A percentile compares a stretch with the other conserved stretches of the same genome.
Conservation (phyloP, 352 stramenopile species). For the Pythium rhizo-oryzae region DNA sequence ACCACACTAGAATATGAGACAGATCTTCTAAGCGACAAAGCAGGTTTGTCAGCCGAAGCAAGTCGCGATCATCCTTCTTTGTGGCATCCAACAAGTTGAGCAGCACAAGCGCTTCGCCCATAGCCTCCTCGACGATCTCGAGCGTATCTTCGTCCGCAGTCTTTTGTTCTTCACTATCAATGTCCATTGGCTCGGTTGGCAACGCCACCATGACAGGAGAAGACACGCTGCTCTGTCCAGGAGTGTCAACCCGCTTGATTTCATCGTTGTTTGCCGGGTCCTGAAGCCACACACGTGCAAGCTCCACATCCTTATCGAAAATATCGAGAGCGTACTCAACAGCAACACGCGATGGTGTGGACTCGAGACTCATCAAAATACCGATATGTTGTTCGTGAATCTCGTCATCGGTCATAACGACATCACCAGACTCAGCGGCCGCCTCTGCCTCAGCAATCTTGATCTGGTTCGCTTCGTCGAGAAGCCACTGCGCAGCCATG, state of each 20-base stretch:
- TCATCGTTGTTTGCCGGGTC: constrained; percentile 64
- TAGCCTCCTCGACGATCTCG: constrained; percentile 60
- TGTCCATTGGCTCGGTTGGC: constrained; percentile 36
- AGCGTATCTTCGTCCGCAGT: constrained; percentile 48
- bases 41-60: constrained; percentile 82
- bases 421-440: constrained; percentile 50
- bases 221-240: constrained; percentile 9
- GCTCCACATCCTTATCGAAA: constrained; percentile 64
- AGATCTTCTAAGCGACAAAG: constrained; percentile 96
- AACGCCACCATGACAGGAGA: background rate
- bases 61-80: constrained; percentile 40
- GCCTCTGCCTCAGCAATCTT: constrained; percentile 68
- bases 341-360: constrained; percentile 50
- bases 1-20: constrained; percentile 98
- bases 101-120: constrained; percentile 87
- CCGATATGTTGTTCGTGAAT: constrained; percentile 67
- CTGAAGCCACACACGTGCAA: constrained; percentile 65
- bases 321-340: constrained; percentile 69
- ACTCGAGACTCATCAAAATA: constrained; percentile 69
- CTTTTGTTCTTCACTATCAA: constrained; percentile 56
- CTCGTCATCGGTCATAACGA: constrained; percentile 62
- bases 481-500: constrained; percentile 81
- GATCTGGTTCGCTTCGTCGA: constrained; percentile 78
- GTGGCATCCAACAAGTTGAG: constrained; percentile 92
- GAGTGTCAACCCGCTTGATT: constrained; percentile 60